Percentiles rank a stretch among this genome's conserved stretches.
Conservation (phyloP, 2,329 filamentous ascomycete genomes). For the Diaporthe citriasiana region DNA sequence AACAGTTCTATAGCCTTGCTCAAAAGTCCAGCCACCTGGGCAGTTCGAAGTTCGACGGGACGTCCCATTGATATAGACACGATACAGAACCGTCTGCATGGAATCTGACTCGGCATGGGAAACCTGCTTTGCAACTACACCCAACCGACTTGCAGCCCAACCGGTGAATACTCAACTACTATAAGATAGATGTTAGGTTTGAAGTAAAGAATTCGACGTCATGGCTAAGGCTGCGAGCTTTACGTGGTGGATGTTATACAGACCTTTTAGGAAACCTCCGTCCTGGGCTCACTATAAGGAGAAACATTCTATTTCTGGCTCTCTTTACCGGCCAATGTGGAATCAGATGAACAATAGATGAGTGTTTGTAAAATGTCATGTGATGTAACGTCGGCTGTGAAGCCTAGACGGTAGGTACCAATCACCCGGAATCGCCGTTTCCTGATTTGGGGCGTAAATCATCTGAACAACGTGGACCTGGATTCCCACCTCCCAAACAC, state of each 20-base stretch:
- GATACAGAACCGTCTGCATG: neutral
- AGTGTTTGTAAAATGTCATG: neutral
- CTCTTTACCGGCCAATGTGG: neutral
- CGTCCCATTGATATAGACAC: neutral
- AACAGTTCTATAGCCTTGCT: neutral
- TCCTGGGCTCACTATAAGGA: constrained; percentile 4
- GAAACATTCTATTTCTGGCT: neutral
- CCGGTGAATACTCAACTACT: neutral
- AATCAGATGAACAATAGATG: neutral
- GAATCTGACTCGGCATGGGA: neutral
- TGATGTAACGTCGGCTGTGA: neutral
- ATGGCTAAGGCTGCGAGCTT: neutral
- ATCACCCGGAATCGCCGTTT: neutral
- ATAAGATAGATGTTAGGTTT: neutral
- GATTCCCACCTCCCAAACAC: neutral
- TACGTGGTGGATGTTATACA: neutral
- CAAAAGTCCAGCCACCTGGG: too few relatives aligned
- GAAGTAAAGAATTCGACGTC: neutral
- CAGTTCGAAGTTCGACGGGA: too few relatives aligned
- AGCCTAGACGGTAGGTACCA: neutral
- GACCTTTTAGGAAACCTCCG: neutral
- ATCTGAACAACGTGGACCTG: neutral
- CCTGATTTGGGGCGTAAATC: neutral
- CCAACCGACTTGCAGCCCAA: neutral
- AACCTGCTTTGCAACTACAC: neutral